These are phyloP conservation scores for Naganishia vaughanmartiniae DNA, from an alignment of 768 basidiomycete genomes.

Conservation along the genomic window DNA sequence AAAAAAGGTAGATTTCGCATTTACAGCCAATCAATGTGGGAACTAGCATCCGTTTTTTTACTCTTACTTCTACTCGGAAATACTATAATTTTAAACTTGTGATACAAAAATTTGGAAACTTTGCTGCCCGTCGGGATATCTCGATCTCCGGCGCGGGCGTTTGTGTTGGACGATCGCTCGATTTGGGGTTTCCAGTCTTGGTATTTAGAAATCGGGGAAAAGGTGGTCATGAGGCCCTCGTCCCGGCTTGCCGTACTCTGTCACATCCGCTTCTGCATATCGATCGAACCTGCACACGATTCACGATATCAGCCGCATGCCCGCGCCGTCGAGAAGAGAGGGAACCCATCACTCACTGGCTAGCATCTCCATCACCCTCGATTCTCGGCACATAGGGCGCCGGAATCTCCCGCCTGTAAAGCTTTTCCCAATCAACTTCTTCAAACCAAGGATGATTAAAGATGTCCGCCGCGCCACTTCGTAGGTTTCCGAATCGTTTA, in stretches of 20 bases:
- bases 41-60: neutral
- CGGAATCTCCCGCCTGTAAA: slow-evolving; percentile 79
- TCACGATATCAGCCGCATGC: neutral
- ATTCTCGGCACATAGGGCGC: slow-evolving; percentile 95
- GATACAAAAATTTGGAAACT: neutral
- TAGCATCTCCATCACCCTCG: slow-evolving; percentile 87
- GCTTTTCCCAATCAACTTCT: slow-evolving; percentile 85
- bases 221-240: slow-evolving; percentile 58
- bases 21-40: neutral
- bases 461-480: slow-evolving; percentile 51
- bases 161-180: neutral
- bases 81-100: neutral
- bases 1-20: neutral
- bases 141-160: no score
- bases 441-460: slow-evolving; percentile 62
- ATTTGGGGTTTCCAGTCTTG: neutral
- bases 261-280: slow-evolving; percentile 55
- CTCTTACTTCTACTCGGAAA: neutral
- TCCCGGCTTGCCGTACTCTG: slow-evolving; percentile 53
- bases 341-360: slow-evolving; percentile 55
- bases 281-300: slow-evolving; percentile 51
- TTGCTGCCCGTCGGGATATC: neutral
- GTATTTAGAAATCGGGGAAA: slow-evolving; percentile 66
- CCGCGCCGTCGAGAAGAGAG: neutral
- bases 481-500: slow-evolving; percentile 53